phyloP scores from a whole-genome alignment of 2,329 filamentous ascomycete species.

The Colletotrichum endophyticum region DNA sequence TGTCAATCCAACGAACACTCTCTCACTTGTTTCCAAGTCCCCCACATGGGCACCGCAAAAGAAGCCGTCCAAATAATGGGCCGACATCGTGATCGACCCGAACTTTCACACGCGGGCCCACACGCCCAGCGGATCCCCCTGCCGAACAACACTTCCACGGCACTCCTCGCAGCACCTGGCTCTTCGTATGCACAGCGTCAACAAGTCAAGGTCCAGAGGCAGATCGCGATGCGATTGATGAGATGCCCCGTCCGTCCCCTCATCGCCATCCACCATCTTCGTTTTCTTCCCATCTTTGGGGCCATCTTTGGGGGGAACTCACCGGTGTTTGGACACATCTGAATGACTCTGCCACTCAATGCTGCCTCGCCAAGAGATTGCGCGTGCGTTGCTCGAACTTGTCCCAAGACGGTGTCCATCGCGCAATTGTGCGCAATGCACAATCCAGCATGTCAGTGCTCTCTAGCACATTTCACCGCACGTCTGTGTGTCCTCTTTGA shows the following conservation, averaged over 20 bases:
- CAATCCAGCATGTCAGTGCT: background rate
- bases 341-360: constrained; percentile 15
- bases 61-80: background rate
- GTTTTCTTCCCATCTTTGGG: background rate
- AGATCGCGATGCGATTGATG: constrained; percentile 4
- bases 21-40: background rate
- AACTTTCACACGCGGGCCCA: constrained; percentile 7
- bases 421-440: constrained; percentile 5
- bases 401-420: constrained; percentile 16
- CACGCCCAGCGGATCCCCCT: background rate
- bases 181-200: background rate
- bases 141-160: background rate
- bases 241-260: background rate
- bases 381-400: background rate
- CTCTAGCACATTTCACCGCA: background rate
- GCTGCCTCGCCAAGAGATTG: background rate
- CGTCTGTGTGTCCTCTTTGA: background rate
- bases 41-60: background rate
- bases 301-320: background rate
- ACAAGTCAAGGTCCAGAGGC: background rate
- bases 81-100: constrained; percentile 16
- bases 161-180: background rate
- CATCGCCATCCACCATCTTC: background rate
- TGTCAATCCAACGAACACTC: background rate
- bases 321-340: background rate